Conservation (phyloP, 2,329 filamentous ascomycete species). For the Epichloe sibirici region DNA sequence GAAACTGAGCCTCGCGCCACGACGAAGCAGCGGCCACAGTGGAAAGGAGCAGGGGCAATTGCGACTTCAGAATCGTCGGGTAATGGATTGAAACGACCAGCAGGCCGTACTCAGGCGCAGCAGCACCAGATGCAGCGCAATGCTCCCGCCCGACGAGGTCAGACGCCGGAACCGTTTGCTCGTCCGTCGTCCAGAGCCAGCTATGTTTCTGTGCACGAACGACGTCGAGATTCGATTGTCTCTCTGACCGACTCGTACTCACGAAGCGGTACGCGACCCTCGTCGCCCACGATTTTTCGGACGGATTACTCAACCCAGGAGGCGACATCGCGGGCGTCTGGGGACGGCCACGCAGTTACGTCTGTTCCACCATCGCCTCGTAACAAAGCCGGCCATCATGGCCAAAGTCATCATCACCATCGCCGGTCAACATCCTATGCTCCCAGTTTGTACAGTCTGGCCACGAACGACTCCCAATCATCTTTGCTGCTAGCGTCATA, state of each 20-base stretch:
- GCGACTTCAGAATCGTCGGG: not conserved
- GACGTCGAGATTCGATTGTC: constrained; percentile 39
- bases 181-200: constrained; percentile 34
- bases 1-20: constrained; percentile 9
- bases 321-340: constrained; percentile 9
- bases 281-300: constrained; percentile 27
- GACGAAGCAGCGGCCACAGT: constrained; percentile 14
- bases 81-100: constrained; percentile 3
- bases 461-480: constrained; percentile 41
- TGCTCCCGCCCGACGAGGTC: constrained; percentile 1
- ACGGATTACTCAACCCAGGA: constrained; percentile 15
- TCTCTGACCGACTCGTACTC: constrained; percentile 45
- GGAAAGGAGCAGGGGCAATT: constrained; percentile 11
- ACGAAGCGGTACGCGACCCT: constrained; percentile 30
- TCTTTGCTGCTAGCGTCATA: constrained; percentile 40
- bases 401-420: constrained; percentile 6
- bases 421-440: constrained; percentile 21
- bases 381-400: constrained; percentile 3
- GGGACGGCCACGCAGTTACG: constrained; percentile 8
- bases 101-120: constrained; percentile 5
- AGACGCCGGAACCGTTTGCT: constrained; percentile 18
- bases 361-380: constrained; percentile 13
- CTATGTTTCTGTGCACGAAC: constrained; percentile 38
- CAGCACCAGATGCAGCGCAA: constrained; percentile 4
- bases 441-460: constrained; percentile 49